Percentiles rank a stretch among this genome's conserved stretches.
Evolutionary conservation across 2,329 filamentous ascomycete genomes (phyloP).

Genomic region (Fusarium albosuccineum): DNA sequence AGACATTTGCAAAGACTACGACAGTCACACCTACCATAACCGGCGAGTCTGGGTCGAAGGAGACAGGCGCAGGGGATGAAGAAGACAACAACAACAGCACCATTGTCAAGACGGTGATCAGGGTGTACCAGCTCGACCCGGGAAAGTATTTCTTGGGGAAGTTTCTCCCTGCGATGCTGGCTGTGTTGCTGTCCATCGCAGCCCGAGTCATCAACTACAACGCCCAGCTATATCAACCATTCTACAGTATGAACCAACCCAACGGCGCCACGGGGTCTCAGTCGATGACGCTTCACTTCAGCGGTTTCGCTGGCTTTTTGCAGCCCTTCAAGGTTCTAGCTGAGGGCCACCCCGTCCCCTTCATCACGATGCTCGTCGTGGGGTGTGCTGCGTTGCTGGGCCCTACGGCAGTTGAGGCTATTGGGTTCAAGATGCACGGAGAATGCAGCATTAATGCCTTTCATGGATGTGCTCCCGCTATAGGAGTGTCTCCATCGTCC

Average conservation of each 20-base stretch:
- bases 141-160: conserved; percentile 56
- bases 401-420: conserved; percentile 42
- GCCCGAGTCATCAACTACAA: conserved; percentile 60
- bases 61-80: neutral
- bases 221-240: conserved; percentile 60
- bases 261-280: conserved; percentile 56
- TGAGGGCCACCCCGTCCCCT: conserved; percentile 46
- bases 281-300: conserved; percentile 59
- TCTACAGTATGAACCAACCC: conserved; percentile 56
- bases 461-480: conserved; percentile 40
- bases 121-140: conserved; percentile 38
- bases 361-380: conserved; percentile 45
- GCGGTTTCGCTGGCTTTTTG: conserved; percentile 53
- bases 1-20: conserved; percentile 33
- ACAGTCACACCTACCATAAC: conserved; percentile 31
- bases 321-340: conserved; percentile 51
- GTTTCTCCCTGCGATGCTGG: conserved; percentile 58
- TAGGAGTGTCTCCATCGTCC: conserved; percentile 39
- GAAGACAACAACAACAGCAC: conserved; percentile 11
- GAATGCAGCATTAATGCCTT: conserved; percentile 37
- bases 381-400: conserved; percentile 41
- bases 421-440: conserved; percentile 45
- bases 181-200: conserved; percentile 56
- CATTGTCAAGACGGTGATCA: conserved; percentile 22
- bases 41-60: conserved; percentile 7